Evolutionary conservation across 352 stramenopile species (phyloP), one percentile per base, ranked within the genome.

Genomic region (Phytophthora sp.): DNA sequence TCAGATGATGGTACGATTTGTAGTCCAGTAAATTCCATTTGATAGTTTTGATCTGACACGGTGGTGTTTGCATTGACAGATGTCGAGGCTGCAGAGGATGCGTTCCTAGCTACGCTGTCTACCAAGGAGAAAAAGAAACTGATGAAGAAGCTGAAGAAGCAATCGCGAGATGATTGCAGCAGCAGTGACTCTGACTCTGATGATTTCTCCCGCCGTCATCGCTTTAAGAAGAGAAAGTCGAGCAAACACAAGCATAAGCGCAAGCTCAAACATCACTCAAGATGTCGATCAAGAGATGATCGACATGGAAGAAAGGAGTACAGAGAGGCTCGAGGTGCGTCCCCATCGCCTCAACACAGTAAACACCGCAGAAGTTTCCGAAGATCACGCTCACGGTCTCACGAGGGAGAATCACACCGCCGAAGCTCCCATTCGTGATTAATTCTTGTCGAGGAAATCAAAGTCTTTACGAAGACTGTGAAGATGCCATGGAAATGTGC

Each of bases 91-190:
- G 54, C 26, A 2, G 82, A 92, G 62, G 63, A 79, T 18, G 70
- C 57, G 30, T 88, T 81, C 18, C 48, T 92, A 4, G 73, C 79
- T 12, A 75, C 61, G 7, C 62, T 91, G n/a, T 91, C 83, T 7
- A 66, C 63, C 3, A 91, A 89, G 49, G 79, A 91, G 53, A 89
- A 91, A 60, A 89, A 79, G 20, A 44, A 49, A 26, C 53, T 87
- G 20, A 39, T 89, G 13, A 90, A 88, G 55, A 90, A 88, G 32
- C 57, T 87, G 9, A 72, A 82, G 54, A 75, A 77, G 54, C 50
- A 71, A 31, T 39, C 61, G 1, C 44, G 32, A 37, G 38, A 31
- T 43, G 24, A 35, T 13, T n/a, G 11, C 5, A 32, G 32, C 6
- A 59, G 41, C 28, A 62, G 58, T 7, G 44, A 61, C 11, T 60